Evolutionary conservation across 192 early-diverging fungal genomes (phyloP).

Genomic region (Backusella macrospora): DNA sequence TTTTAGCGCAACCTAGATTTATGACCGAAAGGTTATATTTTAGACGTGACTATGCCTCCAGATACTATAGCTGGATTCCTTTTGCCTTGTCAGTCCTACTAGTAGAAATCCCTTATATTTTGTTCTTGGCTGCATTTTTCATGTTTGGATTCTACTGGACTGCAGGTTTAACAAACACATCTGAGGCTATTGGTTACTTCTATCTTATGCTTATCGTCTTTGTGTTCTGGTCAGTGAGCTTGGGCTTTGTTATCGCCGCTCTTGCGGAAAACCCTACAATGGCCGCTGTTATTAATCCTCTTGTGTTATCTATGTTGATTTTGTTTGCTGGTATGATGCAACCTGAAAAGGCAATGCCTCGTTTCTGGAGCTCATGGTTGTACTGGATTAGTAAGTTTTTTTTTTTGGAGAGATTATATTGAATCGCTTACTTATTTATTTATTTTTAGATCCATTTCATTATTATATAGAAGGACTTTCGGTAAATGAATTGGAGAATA

Average conservation of each 20-base stretch:
- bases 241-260: conserved; percentile 72
- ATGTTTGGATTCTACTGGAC: conserved; percentile 80
- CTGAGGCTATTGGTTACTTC: conserved; percentile 63
- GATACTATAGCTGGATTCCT: conserved; percentile 70
- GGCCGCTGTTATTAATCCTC: conserved; percentile 65
- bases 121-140: conserved; percentile 63
- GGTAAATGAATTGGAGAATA: conserved; percentile 60
- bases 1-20: conserved; percentile 68
- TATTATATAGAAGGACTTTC: conserved; percentile 70
- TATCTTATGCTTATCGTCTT: conserved; percentile 63
- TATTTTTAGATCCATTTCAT: conserved; percentile 62
- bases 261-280: conserved; percentile 60
- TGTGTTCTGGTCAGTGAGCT: conserved; percentile 63
- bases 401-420: neutral
- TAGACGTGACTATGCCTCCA: conserved; percentile 67
- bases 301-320: conserved; percentile 65
- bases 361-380: conserved; percentile 73
- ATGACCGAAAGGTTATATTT: conserved; percentile 68
- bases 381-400: conserved; percentile 50
- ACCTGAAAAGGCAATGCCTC: conserved; percentile 59
- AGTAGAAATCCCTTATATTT: conserved; percentile 69
- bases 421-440: neutral
- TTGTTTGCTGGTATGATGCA: conserved; percentile 76
- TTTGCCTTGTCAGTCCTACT: conserved; percentile 65
- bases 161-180: conserved; percentile 56